Evolutionary conservation across 2,329 filamentous ascomycete genomes (phyloP).

Genomic region (Fusarium protoensiforme): DNA sequence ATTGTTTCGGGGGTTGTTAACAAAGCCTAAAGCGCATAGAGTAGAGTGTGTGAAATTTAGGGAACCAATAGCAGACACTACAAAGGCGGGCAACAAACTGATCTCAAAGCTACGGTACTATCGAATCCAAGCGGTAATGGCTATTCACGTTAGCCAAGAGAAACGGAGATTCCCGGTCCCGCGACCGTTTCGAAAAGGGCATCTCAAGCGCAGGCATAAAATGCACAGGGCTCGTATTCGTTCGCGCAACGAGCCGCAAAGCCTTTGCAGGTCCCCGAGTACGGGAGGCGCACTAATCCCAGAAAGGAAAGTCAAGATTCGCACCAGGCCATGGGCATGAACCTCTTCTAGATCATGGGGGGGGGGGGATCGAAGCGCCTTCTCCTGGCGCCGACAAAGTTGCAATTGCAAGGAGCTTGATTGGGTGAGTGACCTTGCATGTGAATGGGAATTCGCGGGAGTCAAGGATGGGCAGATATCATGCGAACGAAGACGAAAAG

Average conservation of each 20-base stretch:
- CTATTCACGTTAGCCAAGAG: neutral
- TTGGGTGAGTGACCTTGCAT: conserved; percentile 9
- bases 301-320: neutral
- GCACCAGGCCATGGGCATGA: neutral
- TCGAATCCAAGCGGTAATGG: neutral
- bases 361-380: neutral
- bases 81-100: neutral
- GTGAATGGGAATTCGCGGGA: neutral
- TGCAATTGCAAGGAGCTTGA: conserved; percentile 18
- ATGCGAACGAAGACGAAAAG: conserved; percentile 10
- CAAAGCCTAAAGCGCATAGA: neutral
- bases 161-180: neutral
- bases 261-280: conserved; percentile 1
- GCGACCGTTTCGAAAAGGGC: neutral
- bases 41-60: neutral
- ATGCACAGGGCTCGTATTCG: conserved; percentile 15
- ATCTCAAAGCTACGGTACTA: neutral
- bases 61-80: neutral
- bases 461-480: neutral
- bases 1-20: too few species aligned
- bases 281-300: conserved; percentile 1
- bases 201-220: neutral
- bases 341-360: neutral
- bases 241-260: neutral
- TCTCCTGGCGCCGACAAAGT: neutral